Conservation (phyloP, 2,329 filamentous ascomycete genomes). For the Xylaria sp. region DNA sequence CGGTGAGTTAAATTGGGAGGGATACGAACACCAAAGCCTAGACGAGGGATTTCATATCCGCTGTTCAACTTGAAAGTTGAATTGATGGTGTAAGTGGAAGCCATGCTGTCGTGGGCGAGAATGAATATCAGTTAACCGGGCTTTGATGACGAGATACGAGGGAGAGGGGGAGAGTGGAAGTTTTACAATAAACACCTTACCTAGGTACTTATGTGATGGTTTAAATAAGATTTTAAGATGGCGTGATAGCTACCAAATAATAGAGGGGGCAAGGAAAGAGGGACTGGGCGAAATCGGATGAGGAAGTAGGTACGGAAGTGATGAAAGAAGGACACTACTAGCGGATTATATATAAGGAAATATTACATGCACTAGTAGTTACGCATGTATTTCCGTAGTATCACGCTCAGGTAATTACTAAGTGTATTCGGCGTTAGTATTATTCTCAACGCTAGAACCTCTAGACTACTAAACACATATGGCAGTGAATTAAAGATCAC, state of each 20-base stretch:
- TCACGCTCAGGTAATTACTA: background rate
- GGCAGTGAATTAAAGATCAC: background rate
- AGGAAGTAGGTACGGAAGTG: background rate
- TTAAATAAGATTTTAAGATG: background rate
- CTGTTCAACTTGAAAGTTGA: conserved; percentile 65
- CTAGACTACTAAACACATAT: background rate
- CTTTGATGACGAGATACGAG: background rate
- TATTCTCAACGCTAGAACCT: background rate
- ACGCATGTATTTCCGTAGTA: background rate
- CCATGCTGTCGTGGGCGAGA: conserved; percentile 52
- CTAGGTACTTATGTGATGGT: background rate
- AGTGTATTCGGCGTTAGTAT: conserved; percentile 4
- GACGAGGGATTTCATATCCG: conserved; percentile 62
- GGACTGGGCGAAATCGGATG: background rate
- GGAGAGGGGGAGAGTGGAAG: background rate
- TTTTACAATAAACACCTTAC: background rate
- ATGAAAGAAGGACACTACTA: background rate
- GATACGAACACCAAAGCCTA: conserved; percentile 65
- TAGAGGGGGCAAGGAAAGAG: background rate
- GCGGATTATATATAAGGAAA: background rate
- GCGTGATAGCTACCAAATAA: background rate
- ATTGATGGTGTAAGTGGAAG: conserved; percentile 56
- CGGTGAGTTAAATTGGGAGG: background rate
- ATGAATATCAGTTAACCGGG: background rate
- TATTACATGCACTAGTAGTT: background rate